Evolutionary conservation across 2,329 filamentous ascomycete species (phyloP).

Genomic region (Fonsecaea nubica): DNA sequence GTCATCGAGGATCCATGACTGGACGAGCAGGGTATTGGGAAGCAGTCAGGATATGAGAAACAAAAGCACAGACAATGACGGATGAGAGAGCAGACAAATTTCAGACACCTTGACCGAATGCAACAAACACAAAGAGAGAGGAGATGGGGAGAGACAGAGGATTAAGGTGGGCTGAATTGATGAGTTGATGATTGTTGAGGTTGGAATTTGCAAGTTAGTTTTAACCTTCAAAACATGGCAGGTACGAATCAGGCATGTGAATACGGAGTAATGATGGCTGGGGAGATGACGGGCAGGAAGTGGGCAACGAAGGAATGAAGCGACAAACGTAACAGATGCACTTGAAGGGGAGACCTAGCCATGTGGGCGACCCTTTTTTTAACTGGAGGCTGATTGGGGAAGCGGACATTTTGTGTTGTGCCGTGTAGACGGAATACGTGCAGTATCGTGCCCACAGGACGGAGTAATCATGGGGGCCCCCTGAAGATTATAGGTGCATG

Average conservation of each 20-base stretch:
- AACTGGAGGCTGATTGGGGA: constrained; percentile 1
- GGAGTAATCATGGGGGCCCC: background rate
- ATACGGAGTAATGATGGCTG: background rate
- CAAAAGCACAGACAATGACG: background rate
- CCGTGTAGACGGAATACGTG: background rate
- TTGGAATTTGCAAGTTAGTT: background rate
- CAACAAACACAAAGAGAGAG: background rate
- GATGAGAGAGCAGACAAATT: background rate
- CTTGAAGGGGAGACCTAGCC: background rate
- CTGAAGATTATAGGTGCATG: background rate
- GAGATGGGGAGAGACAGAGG: background rate
- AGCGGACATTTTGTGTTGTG: background rate
- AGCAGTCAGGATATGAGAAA: background rate
- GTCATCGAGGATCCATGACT: constrained; percentile 7
- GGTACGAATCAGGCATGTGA: background rate
- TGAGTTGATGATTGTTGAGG: background rate
- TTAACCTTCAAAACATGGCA: background rate
- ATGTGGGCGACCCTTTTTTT: background rate
- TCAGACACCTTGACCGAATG: background rate
- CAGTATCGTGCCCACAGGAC: background rate
- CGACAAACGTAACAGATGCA: too few relatives aligned
- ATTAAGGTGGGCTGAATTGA: too few relatives aligned
- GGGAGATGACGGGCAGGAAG: background rate
- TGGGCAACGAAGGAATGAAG: background rate
- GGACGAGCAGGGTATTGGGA: background rate